A percentile compares a stretch with the other conserved stretches of the same genome.
Evolutionary conservation across 352 stramenopile species (phyloP).

Genomic region (Pythium rhizo-oryzae): DNA sequence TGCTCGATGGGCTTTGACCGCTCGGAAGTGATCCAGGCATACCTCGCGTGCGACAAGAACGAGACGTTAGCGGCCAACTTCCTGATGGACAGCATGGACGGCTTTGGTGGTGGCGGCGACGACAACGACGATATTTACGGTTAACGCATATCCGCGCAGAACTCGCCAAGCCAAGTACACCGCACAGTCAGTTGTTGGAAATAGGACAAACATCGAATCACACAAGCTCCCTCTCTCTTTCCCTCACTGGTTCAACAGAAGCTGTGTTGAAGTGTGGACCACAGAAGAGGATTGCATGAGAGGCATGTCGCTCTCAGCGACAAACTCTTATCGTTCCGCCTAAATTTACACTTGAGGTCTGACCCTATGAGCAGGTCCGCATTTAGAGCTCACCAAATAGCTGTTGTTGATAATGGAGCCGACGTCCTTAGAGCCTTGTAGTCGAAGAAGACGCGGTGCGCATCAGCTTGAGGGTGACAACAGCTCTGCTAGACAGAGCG

Average conservation of each 20-base stretch:
- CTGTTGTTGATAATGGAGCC: neutral
- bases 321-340: conserved; percentile 4
- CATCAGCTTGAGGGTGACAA: neutral
- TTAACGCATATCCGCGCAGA: conserved; percentile 33
- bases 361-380: neutral
- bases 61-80: conserved; percentile 98
- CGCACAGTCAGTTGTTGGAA: conserved; percentile 29
- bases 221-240: neutral
- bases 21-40: conserved; percentile 95
- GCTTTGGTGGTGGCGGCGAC: conserved; percentile 57
- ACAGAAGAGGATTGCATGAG: conserved; percentile 2
- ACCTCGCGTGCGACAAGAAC: conserved; percentile 99
- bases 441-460: neutral
- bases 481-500: neutral
- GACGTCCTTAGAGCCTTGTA: neutral
- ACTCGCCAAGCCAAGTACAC: conserved; percentile 4
- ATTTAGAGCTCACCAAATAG: neutral
- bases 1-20: conserved; percentile 90
- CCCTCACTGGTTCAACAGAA: neutral
- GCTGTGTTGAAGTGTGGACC: conserved; percentile 15
- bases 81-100: conserved; percentile 94
- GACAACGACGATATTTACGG: conserved; percentile 91
- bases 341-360: conserved; percentile 8
- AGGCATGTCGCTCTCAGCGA: neutral
- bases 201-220: conserved; percentile 24